Evolutionary conservation across 305 asterid genomes (phyloP).

Genomic region (Coffea humblotiana): DNA sequence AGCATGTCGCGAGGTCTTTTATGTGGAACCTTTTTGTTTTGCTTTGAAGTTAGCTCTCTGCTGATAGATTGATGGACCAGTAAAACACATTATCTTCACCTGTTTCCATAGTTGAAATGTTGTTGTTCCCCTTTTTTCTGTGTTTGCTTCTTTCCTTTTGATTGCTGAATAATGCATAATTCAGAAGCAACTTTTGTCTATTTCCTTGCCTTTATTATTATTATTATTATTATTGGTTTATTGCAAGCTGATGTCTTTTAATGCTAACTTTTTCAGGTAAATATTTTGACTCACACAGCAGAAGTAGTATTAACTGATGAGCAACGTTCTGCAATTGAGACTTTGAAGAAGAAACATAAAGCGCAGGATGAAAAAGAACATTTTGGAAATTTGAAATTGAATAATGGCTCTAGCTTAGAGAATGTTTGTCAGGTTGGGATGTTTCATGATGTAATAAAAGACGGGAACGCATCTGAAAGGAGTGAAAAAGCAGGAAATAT

Average conservation of each 20-base stretch:
- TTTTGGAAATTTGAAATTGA: conserved; percentile 7
- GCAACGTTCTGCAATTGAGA: conserved; percentile 52
- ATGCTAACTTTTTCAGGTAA: conserved; percentile 54
- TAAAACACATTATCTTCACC: not conserved
- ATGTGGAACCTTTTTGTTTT: not conserved
- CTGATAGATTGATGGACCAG: not conserved
- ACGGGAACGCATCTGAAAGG: conserved; percentile 4
- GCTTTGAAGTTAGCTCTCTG: not conserved
- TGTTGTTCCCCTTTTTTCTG: not conserved
- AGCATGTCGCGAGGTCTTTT: not conserved
- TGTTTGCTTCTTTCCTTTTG: not conserved
- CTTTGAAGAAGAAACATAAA: conserved; percentile 62
- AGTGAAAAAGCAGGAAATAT: not conserved
- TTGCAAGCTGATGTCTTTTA: conserved; percentile 10
- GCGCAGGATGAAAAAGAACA: conserved; percentile 65
- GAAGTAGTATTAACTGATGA: conserved; percentile 50
- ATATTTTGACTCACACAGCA: conserved; percentile 80
- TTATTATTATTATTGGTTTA: not conserved
- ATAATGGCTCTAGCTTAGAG: not conserved
- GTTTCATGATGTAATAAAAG: not conserved
- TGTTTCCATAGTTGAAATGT: not conserved
- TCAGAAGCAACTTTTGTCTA: not conserved
- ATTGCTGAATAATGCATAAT: not conserved
- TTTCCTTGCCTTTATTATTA: not conserved
- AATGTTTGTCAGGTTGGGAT: conserved; percentile 4